Percentiles rank a stretch among this genome's conserved stretches.
Evolutionary conservation across 1,284 basidiomycete species (phyloP).

Genomic region (Ustilago bromivora): DNA sequence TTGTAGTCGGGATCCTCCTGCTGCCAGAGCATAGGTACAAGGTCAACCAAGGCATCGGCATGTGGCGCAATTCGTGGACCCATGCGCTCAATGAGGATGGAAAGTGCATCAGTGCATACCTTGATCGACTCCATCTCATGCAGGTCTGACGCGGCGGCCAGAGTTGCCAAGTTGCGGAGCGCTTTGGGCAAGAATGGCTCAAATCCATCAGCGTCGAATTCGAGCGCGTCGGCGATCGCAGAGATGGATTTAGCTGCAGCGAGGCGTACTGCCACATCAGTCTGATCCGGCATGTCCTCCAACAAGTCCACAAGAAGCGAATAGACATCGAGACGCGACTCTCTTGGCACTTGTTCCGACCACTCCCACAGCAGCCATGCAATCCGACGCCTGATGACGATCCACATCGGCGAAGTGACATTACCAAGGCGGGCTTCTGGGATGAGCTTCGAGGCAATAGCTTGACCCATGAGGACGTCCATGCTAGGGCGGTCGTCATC

Average conservation of each 20-base stretch:
- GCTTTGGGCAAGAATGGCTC: conserved; percentile 59
- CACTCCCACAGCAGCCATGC: conserved; percentile 65
- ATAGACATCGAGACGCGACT: conserved; percentile 54
- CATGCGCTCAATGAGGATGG: conserved; percentile 66
- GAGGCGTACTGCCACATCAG: conserved; percentile 65
- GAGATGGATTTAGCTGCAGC: conserved; percentile 61
- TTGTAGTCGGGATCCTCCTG: conserved; percentile 63
- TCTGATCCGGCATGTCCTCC: conserved; percentile 43
- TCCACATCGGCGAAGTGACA: conserved; percentile 51
- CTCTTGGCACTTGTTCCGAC: conserved; percentile 60
- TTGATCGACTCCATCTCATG: conserved; percentile 64
- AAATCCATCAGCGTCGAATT: conserved; percentile 66
- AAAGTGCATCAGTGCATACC: conserved; percentile 61
- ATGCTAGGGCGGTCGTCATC: conserved; percentile 44
- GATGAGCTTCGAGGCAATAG: conserved; percentile 54
- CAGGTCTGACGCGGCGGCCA: conserved; percentile 58
- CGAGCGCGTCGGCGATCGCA: conserved; percentile 63
- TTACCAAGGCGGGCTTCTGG: conserved; percentile 54
- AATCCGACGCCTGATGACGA: conserved; percentile 61
- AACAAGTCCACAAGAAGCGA: conserved; percentile 61
- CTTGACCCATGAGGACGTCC: conserved; percentile 47
- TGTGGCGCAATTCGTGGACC: conserved; percentile 61
- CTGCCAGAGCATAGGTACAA: conserved; percentile 65
- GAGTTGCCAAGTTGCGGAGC: conserved; percentile 51
- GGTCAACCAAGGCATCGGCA: conserved; percentile 51